These are phyloP conservation scores for Papiliotrema nemorosa DNA, from an alignment of 1,284 basidiomycete genomes.

Conservation along the genomic window DNA sequence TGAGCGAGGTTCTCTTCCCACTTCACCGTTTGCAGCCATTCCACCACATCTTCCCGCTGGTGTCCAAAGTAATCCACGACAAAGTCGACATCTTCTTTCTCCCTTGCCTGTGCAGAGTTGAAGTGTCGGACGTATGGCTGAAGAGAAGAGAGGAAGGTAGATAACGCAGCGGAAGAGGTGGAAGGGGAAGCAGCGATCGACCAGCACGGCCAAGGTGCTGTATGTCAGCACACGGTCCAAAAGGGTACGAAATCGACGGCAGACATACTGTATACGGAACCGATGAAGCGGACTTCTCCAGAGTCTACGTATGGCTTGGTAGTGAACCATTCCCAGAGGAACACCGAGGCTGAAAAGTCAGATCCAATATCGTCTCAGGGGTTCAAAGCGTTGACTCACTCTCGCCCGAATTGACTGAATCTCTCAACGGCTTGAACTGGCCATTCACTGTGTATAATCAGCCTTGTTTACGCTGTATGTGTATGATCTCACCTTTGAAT, in stretches of 20 bases:
- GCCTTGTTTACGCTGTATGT: not conserved
- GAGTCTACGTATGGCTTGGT: conserved; percentile 87
- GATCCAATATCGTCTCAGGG: conserved; percentile 1
- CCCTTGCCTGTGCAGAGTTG: conserved; percentile 62
- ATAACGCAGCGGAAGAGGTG: conserved; percentile 55
- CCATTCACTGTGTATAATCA: conserved; percentile 64
- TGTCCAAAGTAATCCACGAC: conserved; percentile 77
- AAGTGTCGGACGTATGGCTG: conserved; percentile 66
- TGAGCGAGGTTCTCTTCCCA: conserved; percentile 66
- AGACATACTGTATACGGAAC: conserved; percentile 45
- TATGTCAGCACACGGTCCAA: not conserved
- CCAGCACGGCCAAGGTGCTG: conserved; percentile 97
- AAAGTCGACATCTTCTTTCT: conserved; percentile 63
- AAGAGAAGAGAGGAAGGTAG: conserved; percentile 62
- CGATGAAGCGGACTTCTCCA: conserved; percentile 71
- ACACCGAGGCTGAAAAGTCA: conserved; percentile 30
- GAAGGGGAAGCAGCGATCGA: conserved; percentile 75
- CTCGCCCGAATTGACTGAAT: conserved; percentile 79
- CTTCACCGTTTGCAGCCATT: conserved; percentile 74
- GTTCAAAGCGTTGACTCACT: conserved; percentile 24
- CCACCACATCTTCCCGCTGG: conserved; percentile 58
- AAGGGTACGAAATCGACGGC: not conserved
- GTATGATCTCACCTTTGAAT: conserved; percentile 62
- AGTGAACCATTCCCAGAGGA: conserved; percentile 92
- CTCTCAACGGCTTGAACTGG: conserved; percentile 80